Base-by-base conservation (phyloP, 345 rosid species). In the Camelina sativa region DNA sequence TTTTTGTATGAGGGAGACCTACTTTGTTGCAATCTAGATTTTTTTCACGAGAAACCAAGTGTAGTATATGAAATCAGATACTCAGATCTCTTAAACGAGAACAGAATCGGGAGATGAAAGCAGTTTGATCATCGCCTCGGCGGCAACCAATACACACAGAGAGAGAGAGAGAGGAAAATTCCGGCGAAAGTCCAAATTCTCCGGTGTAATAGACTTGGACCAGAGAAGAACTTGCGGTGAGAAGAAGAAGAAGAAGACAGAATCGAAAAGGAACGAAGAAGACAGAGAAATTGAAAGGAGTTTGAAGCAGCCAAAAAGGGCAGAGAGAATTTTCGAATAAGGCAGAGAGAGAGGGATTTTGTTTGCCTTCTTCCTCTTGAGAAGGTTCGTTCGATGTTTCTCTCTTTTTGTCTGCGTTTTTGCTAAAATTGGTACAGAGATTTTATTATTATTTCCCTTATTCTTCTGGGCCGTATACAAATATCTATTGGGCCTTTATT, bases 61-160 rank as follows among this genome's bases (percentile, higher is more conserved):
- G 17, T 7, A 13, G 15, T 28, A 4, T 3, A 62, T 46, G 68
- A 38, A 62, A 61, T 60, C 17, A 23, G 53, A 32, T 46, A 40
- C 44, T 74, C 76, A 72, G 79, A 80, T 77, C 76, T 80, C 79
- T 10, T 3, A 32, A 41, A 40, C 17, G 35, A 60, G 37, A 28
- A 30, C 54, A 56, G 25, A 65, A 60, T 67, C 40, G 32, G 20
- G 60, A 48, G 65, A 28, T 28, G 30, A n/a, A 52, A 75, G 43
- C 38, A 57, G 55, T 65, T 38, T n/a, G 73, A 77, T 76, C 75
- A 76, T 41, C 80, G 75, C 38, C 19, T 76, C 75, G 69, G 32
- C 80, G 70, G 47, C 19, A 54, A 69, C 12, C 38, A 20, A 20
- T 7, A 56, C 59, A 61, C 15, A 28, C 5, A 28, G 1, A 3